Base-by-base conservation (phyloP, 2,329 filamentous ascomycete species). In the Davidsoniella eucalypti region DNA sequence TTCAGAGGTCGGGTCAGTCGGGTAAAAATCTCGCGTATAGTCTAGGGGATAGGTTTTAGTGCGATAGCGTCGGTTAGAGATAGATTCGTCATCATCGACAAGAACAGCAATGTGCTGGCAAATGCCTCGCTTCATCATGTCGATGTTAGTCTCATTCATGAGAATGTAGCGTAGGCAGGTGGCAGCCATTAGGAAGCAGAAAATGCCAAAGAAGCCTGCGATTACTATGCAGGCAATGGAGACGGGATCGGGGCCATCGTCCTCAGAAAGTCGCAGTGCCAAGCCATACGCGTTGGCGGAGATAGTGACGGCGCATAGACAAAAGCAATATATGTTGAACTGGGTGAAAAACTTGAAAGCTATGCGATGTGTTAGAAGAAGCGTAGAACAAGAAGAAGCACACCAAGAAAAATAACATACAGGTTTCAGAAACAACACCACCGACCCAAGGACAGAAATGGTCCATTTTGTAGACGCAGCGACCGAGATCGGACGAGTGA, bases 361-460 rank as follows among this genome's bases (percentile, higher is more conserved):
- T 78, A 10, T 1, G n/a, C 26, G 10, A 6, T 29, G 10, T 23
- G 29, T 33, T 7, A 23, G 9, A 16, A 40, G 36, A 14, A 46
- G 39, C 23, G 39, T 44, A 29, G 53, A 51, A 42, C 39, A 44
- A 44, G 12, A 12, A 40, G 26, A 8, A 38, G 12, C 6, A 10
- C 10, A 12, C 4, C 16, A 39, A 38, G 18, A 41, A 29, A 14
- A 17, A 2, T 7, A 10, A 63, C 74, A 61, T 58, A 78, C 75
- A 78, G 1, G 78, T 87, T 62, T 95, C 88, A 0, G 80, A 83
- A 8, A 98, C 80, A 56, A 94, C 84, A 18, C 90, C 92, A 3
- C 90, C 90, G n/a, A 94, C 88, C 84, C 83, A 96, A 0, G 90
- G 92, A 60, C 92, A 98, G 59, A 88, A 92, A 61, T 96, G 90